Conservation (phyloP, 441 rosid species). For the Cnidoscolus chayamansa region DNA sequence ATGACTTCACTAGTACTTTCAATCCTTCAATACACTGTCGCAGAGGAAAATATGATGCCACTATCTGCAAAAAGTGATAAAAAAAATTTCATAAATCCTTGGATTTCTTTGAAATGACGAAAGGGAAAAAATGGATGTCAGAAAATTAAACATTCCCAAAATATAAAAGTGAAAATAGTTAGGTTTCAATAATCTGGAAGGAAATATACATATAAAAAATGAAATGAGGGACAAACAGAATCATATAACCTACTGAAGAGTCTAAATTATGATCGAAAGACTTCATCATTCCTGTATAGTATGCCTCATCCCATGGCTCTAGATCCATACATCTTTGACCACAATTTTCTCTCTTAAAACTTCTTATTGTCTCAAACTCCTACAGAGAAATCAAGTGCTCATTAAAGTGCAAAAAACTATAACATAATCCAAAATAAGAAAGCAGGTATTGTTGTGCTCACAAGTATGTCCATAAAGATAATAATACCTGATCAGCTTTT, state of each 20-base stretch:
- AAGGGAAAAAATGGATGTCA: not conserved
- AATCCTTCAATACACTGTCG: constrained; percentile 84
- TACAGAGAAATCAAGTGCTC: constrained; percentile 29
- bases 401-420: constrained; percentile 15
- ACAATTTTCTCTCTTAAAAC: constrained; percentile 61
- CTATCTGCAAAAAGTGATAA: no score
- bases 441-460: constrained; percentile 4
- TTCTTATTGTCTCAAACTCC: constrained; percentile 67
- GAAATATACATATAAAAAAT: not conserved
- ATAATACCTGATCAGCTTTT: constrained; percentile 75
- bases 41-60: constrained; percentile 86
- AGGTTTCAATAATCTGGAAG: constrained; percentile 4
- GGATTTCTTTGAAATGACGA: not conserved
- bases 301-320: constrained; percentile 96
- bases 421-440: constrained; percentile 16
- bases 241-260: constrained; percentile 54
- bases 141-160: not conserved
- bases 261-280: constrained; percentile 66
- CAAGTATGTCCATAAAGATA: constrained; percentile 11
- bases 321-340: constrained; percentile 52
- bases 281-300: constrained; percentile 80
- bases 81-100: no score
- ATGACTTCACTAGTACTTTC: constrained; percentile 66
- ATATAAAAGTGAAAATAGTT: not conserved
- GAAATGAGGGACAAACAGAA: constrained; percentile 18